Conservation (phyloP, 176 grass and related monocot genomes). For the Avena atlantica region DNA sequence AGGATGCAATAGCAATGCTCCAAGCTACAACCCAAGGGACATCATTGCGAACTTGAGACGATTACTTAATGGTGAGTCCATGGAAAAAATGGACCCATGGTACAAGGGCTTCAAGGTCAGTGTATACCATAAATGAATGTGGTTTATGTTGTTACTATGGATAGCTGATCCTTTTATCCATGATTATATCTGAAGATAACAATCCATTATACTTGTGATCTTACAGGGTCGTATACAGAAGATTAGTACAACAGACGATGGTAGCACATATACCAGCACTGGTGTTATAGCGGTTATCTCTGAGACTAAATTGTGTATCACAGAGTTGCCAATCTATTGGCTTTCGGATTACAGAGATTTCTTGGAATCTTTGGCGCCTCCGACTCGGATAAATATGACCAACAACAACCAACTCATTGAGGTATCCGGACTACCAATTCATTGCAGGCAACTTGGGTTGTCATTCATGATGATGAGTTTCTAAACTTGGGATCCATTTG, state of each 20-base stretch:
- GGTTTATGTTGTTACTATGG: no score
- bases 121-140: not conserved
- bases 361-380: not conserved
- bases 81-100: slow-evolving; percentile 64
- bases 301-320: slow-evolving; percentile 48
- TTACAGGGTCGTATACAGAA: slow-evolving; percentile 58
- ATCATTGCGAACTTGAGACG: slow-evolving; percentile 58
- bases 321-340: slow-evolving; percentile 66
- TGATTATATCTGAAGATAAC: not conserved
- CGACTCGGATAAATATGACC: not conserved
- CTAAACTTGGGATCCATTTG: no score
- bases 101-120: slow-evolving; percentile 64
- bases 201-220: not conserved
- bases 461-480: not conserved
- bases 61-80: slow-evolving; percentile 45
- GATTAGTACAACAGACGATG: slow-evolving; percentile 49
- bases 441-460: not conserved
- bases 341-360: slow-evolving; percentile 75
- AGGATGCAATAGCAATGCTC: slow-evolving; percentile 49
- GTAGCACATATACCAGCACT: slow-evolving; percentile 54
- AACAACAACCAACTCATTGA: not conserved
- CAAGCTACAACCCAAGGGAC: slow-evolving; percentile 70
- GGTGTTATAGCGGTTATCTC: slow-evolving; percentile 39
- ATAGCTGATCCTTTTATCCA: no score
- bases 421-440: not conserved